phyloP scores from a whole-genome alignment of 2,329 filamentous ascomycete species.

The Penicillium sp. region DNA sequence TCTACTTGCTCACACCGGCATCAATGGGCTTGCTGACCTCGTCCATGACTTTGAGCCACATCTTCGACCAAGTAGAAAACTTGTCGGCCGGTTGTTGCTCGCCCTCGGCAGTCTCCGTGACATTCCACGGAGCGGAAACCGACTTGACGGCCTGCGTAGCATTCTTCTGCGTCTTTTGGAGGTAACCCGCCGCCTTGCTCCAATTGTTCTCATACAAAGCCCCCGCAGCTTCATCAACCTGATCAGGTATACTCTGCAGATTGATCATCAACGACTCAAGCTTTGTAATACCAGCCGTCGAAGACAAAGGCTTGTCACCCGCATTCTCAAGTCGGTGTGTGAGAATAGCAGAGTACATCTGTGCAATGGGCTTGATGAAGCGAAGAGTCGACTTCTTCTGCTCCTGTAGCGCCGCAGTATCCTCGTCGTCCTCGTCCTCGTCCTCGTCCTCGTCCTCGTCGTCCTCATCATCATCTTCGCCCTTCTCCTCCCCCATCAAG shows the following conservation, averaged over 20 bases:
- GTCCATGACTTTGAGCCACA: constrained; percentile 54
- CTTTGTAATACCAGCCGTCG: constrained; percentile 28
- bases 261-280: constrained; percentile 42
- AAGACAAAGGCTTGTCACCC: constrained; percentile 23
- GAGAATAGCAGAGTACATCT: constrained; percentile 50
- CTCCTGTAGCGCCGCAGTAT: constrained; percentile 41
- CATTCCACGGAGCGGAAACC: constrained; percentile 72
- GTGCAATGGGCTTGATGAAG: constrained; percentile 48
- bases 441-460: constrained; percentile 30
- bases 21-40: constrained; percentile 42
- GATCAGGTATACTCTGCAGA: constrained; percentile 44
- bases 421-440: constrained; percentile 30
- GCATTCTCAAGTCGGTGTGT: constrained; percentile 46
- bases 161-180: constrained; percentile 37
- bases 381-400: constrained; percentile 49
- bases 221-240: constrained; percentile 52
- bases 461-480: constrained; percentile 21
- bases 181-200: constrained; percentile 37
- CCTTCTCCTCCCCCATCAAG: constrained; percentile 33
- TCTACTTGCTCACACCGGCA: constrained; percentile 15
- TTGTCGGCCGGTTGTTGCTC: constrained; percentile 66
- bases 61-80: constrained; percentile 75
- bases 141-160: constrained; percentile 72
- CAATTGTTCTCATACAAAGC: constrained; percentile 49
- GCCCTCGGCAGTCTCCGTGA: constrained; percentile 57